These are phyloP conservation scores for Cercophora sp. DNA, from an alignment of 495 filamentous ascomycete species.

Conservation along the genomic window DNA sequence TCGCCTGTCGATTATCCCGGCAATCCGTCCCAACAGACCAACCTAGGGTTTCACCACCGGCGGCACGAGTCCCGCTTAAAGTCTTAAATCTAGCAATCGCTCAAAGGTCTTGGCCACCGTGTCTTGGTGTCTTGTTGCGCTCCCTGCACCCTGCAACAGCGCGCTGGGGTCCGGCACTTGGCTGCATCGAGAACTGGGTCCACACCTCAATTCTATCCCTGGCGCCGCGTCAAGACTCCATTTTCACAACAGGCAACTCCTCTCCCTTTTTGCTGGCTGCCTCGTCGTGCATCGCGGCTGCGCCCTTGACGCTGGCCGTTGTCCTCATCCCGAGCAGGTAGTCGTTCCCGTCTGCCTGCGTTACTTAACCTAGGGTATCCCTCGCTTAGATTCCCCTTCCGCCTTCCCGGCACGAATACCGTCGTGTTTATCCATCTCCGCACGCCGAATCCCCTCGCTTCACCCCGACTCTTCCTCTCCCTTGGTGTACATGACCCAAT, in stretches of 20 bases:
- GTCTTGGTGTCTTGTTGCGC: background rate
- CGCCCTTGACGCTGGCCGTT: slow-evolving; percentile 16
- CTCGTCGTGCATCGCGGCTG: slow-evolving; percentile 12
- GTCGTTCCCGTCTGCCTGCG: slow-evolving; percentile 1
- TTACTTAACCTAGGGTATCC: slow-evolving; percentile 20
- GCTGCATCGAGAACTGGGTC: slow-evolving; percentile 4
- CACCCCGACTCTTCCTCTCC: slow-evolving; percentile 2
- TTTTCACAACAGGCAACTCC: background rate
- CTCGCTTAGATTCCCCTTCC: slow-evolving; percentile 22
- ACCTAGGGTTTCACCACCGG: no score
- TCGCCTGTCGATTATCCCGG: background rate
- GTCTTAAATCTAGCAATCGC: no score
- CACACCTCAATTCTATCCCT: slow-evolving; percentile 9
- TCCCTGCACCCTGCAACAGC: background rate
- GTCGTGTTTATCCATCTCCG: no score
- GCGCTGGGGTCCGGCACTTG: slow-evolving; percentile 5
- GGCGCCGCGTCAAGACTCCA: background rate
- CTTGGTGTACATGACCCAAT: slow-evolving; percentile 9
- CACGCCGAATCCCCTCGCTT: no score
- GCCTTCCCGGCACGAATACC: no score
- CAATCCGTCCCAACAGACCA: no score
- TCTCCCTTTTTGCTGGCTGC: background rate
- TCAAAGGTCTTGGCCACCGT: background rate
- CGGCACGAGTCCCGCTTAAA: no score
- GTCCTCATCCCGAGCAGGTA: slow-evolving; percentile 5